Conservation (phyloP, 2,329 filamentous ascomycete species). For the Penicillium sp. region DNA sequence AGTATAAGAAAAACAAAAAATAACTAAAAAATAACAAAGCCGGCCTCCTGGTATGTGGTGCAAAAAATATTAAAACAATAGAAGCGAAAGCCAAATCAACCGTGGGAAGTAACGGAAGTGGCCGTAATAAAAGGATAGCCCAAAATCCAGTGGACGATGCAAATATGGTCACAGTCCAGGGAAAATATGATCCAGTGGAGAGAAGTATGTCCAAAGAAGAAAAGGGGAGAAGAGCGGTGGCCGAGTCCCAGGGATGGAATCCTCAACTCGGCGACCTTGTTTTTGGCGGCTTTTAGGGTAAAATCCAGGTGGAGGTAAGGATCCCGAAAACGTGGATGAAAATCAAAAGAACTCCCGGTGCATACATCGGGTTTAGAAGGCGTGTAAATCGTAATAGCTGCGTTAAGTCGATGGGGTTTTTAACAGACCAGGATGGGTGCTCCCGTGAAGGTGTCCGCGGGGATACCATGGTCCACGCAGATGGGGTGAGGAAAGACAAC, state of each 20-base stretch:
- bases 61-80: constrained; percentile 25
- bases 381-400: constrained; percentile 12
- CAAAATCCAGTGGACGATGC: constrained; percentile 11
- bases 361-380: not conserved
- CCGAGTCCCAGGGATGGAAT: constrained; percentile 15
- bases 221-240: constrained; percentile 10
- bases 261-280: constrained; percentile 12
- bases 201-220: constrained; percentile 11
- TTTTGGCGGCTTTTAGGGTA: constrained; percentile 12
- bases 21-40: constrained; percentile 8
- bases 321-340: constrained; percentile 2
- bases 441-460: constrained; percentile 24
- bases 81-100: constrained; percentile 11
- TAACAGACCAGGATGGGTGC: constrained; percentile 31
- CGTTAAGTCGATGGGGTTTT: constrained; percentile 13
- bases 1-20: constrained; percentile 7
- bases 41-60: constrained; percentile 12
- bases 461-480: constrained; percentile 30
- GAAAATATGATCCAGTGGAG: not conserved
- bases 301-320: not conserved
- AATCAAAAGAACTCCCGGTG: constrained; percentile 1
- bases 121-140: not conserved
- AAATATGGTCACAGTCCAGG: constrained; percentile 5
- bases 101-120: not conserved
- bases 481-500: constrained; percentile 29